Evolutionary conservation across 305 asterid species (phyloP).

Genomic region (Fraxinus latifolia): DNA sequence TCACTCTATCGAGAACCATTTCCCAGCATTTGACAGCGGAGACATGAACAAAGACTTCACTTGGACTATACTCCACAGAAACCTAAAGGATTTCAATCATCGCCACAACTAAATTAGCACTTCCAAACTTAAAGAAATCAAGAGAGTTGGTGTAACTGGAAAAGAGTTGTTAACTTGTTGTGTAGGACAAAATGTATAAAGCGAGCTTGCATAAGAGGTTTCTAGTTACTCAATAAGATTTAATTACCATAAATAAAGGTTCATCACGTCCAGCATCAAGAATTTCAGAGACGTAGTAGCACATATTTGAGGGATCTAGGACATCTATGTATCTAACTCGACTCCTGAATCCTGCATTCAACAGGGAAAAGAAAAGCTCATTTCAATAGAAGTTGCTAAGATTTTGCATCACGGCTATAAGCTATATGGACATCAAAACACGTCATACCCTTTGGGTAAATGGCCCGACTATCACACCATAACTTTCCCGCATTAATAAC

Average conservation of each 20-base stretch:
- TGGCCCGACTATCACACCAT: slow-evolving; percentile 90
- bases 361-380: slow-evolving; percentile 26
- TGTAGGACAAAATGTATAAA: not conserved
- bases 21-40: slow-evolving; percentile 92
- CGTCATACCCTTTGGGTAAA: slow-evolving; percentile 75
- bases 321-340: slow-evolving; percentile 76
- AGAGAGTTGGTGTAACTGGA: not conserved
- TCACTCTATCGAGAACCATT: slow-evolving; percentile 86
- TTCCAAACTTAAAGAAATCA: not conserved
- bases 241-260: slow-evolving; percentile 82
- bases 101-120: slow-evolving; percentile 8
- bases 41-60: slow-evolving; percentile 72
- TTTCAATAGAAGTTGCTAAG: slow-evolving; percentile 10
- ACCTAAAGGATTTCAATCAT: slow-evolving; percentile 47
- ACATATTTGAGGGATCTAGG: slow-evolving; percentile 69
- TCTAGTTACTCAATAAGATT: not conserved
- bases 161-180: not conserved
- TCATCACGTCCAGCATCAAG: slow-evolving; percentile 73
- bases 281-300: slow-evolving; percentile 79
- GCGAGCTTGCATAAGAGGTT: not conserved
- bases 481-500: slow-evolving; percentile 54
- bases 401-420: slow-evolving; percentile 11
- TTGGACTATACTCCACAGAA: slow-evolving; percentile 63
- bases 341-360: slow-evolving; percentile 84
- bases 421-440: slow-evolving; percentile 15